These are phyloP conservation scores for Quambalaria eucalypti DNA, from an alignment of 1,284 basidiomycete species.

Conservation along the genomic window DNA sequence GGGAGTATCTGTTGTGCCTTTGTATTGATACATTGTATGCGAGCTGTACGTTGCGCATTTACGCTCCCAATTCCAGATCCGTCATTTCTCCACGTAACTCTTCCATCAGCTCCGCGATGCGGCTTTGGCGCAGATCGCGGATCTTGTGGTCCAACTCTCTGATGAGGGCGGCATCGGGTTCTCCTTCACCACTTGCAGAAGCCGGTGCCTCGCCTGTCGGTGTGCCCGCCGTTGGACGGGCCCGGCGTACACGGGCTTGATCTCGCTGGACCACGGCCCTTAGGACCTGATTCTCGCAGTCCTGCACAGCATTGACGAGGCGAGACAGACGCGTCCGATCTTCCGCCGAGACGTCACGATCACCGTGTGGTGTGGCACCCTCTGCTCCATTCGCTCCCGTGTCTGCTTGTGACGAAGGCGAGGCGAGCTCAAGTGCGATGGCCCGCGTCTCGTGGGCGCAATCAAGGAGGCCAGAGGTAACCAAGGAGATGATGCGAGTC, in stretches of 20 bases:
- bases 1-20: too few species aligned
- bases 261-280: not conserved
- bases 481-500: not conserved
- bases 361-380: too few species aligned
- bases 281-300: not conserved
- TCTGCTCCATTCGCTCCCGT: not conserved
- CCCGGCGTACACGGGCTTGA: too few species aligned
- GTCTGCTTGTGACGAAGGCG: too few species aligned
- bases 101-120: not conserved
- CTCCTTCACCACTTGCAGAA: not conserved
- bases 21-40: too few species aligned
- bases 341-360: too few species aligned
- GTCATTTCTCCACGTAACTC: not conserved
- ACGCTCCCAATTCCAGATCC: not conserved
- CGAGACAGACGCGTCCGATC: too few species aligned
- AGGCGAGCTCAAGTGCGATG: not conserved
- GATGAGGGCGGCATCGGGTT: not conserved
- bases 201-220: too few species aligned
- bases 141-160: not conserved
- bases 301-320: not conserved
- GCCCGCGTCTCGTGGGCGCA: not conserved
- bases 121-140: not conserved
- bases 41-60: not conserved
- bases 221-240: too few species aligned
- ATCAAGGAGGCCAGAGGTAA: not conserved